Evolutionary conservation across 352 stramenopile species (phyloP).

Genomic region (Globisporangium perplexum): DNA sequence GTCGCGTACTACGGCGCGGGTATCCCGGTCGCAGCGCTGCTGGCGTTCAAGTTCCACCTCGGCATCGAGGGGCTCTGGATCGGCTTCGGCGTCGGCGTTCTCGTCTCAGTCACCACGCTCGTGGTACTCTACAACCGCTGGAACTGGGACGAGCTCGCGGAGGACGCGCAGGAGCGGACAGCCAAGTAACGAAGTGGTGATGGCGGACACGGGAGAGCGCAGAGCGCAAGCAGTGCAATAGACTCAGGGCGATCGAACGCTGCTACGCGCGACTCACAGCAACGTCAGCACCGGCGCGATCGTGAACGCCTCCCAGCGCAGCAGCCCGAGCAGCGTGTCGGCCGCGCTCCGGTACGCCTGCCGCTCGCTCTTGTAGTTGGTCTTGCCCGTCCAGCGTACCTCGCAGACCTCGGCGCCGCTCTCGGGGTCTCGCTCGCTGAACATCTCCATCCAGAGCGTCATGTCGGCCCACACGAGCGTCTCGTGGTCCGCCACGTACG

Average conservation of each 20-base stretch:
- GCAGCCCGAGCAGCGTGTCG: constrained; percentile 37
- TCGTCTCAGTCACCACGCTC: constrained; percentile 16
- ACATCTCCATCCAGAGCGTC: constrained; percentile 38
- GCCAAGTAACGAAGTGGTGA: constrained; percentile 12
- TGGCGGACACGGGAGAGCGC: background rate
- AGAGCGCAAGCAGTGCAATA: background rate
- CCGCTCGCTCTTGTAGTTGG: constrained; percentile 42
- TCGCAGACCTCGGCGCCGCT: constrained; percentile 30
- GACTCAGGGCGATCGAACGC: background rate
- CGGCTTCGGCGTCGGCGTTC: constrained; percentile 41
- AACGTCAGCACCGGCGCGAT: constrained; percentile 26
- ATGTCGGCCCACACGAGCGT: constrained; percentile 36
- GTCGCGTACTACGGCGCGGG: constrained; percentile 75
- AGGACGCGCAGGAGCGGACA: constrained; percentile 30
- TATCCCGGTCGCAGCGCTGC: constrained; percentile 50
- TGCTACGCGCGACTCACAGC: background rate
- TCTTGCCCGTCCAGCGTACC: constrained; percentile 41
- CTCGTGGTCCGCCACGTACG: constrained; percentile 9
- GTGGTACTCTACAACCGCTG: constrained; percentile 4
- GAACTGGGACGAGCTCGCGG: constrained; percentile 27
- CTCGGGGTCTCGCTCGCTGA: constrained; percentile 23
- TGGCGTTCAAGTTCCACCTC: constrained; percentile 41
- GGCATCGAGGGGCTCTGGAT: constrained; percentile 58
- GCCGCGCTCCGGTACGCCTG: constrained; percentile 39
- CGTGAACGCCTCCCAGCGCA: constrained; percentile 42